These are phyloP conservation scores for Globisporangium acanthophoron DNA, from an alignment of 352 stramenopile genomes.

Conservation along the genomic window DNA sequence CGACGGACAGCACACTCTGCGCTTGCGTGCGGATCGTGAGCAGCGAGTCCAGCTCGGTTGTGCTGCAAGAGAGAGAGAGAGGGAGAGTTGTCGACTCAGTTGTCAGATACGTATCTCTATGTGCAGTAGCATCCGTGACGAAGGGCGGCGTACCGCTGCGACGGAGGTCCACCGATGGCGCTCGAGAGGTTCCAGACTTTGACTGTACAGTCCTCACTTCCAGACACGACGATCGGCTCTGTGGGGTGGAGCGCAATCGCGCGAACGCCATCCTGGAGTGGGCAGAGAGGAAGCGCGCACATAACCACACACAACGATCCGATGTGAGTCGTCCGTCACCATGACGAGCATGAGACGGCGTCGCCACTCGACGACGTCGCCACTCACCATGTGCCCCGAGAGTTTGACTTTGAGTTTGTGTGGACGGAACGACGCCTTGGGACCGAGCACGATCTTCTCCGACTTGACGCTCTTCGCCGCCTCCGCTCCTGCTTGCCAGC, in stretches of 20 bases:
- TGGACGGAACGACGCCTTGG: conserved; percentile 61
- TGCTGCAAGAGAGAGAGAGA: conserved; percentile 16
- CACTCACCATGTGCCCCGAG: conserved; percentile 68
- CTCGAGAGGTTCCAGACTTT: conserved; percentile 78
- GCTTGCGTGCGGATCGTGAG: conserved; percentile 70
- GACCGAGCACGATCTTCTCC: conserved; percentile 35
- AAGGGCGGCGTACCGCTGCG: conserved; percentile 32
- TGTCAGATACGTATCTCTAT: no score
- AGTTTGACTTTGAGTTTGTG: conserved; percentile 86
- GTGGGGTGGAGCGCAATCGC: conserved; percentile 76
- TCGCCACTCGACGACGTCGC: no score
- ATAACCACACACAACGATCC: background rate
- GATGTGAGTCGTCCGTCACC: no score
- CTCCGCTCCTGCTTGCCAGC: conserved; percentile 18
- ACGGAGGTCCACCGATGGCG: conserved; percentile 52
- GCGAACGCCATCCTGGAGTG: conserved; percentile 63
- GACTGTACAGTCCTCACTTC: conserved; percentile 82
- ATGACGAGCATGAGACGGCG: no score
- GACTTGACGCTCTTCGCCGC: conserved; percentile 34
- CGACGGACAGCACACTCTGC: conserved; percentile 67
- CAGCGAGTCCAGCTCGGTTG: conserved; percentile 72
- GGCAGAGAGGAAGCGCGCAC: background rate
- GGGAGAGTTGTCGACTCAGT: background rate
- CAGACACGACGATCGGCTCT: conserved; percentile 75
- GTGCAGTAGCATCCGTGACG: background rate